Conservation (phyloP, 2,329 filamentous ascomycete genomes). For the Plectosphaerella cucumerina region DNA sequence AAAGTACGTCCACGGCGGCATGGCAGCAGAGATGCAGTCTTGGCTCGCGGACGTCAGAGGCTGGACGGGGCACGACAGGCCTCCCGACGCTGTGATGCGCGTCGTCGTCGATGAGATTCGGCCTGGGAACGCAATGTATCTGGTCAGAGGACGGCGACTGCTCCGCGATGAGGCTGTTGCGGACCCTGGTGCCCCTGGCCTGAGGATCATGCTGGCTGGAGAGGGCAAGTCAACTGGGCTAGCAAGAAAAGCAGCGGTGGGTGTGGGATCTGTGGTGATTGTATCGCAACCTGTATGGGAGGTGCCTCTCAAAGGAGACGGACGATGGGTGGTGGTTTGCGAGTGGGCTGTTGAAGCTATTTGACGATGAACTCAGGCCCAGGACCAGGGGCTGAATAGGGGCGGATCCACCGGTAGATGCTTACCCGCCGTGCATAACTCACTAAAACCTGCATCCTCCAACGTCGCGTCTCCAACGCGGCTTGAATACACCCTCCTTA, state of each 20-base stretch:
- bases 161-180: neutral
- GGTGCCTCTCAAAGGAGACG: conserved; percentile 24
- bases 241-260: conserved; percentile 21
- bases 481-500: no score
- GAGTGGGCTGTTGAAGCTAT: conserved; percentile 23
- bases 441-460: neutral
- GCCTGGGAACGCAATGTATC: conserved; percentile 28
- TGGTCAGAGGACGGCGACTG: conserved; percentile 18
- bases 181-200: neutral
- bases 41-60: conserved; percentile 36
- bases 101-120: conserved; percentile 25
- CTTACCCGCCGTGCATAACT: neutral
- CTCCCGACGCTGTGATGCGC: conserved; percentile 12
- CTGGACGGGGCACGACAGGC: conserved; percentile 18
- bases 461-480: neutral
- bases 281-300: conserved; percentile 34
- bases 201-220: conserved; percentile 30
- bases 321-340: conserved; percentile 31
- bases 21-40: conserved; percentile 34
- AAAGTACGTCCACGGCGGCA: conserved; percentile 29
- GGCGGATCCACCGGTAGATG: neutral
- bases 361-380: neutral
- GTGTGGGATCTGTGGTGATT: conserved; percentile 23
- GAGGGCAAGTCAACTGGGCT: conserved; percentile 31
- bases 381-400: neutral